Evolutionary conservation across 202 grass and related monocot species (phyloP), one percentile per base, ranked within the genome.

Genomic region (Carex arenaria): DNA sequence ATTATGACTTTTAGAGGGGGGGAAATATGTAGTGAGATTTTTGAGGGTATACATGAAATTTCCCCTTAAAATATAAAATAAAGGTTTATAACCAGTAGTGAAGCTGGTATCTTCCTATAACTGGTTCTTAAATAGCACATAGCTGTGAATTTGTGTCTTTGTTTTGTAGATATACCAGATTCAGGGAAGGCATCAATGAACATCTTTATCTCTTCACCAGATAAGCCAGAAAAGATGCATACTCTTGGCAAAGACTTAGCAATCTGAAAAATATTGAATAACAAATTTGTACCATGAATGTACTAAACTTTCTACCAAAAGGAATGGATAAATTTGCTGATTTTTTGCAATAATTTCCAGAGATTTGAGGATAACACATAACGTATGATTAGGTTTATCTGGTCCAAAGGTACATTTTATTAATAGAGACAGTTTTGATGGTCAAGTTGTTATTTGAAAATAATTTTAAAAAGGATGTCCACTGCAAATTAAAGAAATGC

Each of bases 181-280:
- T 91, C 92, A 61, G 90, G 90, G 85, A 90, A 98, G 61, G 92
- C 87, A 26, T 93, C 90, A 78, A 98, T 91, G 75, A 98, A 98
- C 95, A 98, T 98, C 87, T 95, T 98, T 85, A 98, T 98, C 84
- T 98, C 95, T 84, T 94, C 95, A 52, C 90, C 95, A 15, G 87
- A 93, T 85, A 98, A 89, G 81, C 92, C 95, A 80, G 95, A 98
- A 61, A 98, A 90, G 59, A 94, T 88, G 82, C 90, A 93, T 69
- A 94, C 79, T 90, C 89, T 91, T 76, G 93, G 90, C 20, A 87
- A 40, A 57, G 89, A 90, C 42, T 89, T 69, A 84, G 92, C 72
- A 85, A 91, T 82, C 95, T 98, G 82, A 68, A 65, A 87, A 84
- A 80, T 11, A 5, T 54, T 32, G 2, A 55, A 67, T 62, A 47